Base-by-base conservation (phyloP, 176 grass and related monocot species). In the Cenchrus americanus region DNA sequence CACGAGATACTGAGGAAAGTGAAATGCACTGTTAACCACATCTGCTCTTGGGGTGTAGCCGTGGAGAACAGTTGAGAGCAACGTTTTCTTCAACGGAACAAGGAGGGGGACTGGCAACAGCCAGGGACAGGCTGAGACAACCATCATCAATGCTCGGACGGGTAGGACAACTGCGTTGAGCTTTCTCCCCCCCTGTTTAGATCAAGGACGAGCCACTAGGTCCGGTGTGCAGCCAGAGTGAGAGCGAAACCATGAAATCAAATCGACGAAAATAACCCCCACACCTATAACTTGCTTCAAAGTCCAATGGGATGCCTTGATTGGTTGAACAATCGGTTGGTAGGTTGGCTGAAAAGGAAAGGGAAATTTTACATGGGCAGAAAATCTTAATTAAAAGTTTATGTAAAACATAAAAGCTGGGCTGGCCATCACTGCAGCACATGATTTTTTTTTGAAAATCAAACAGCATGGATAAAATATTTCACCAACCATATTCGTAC, bases 91-190 rank as follows among this genome's bases (percentile, higher is more conserved):
- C 15, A 6, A 10, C 5, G 2, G 13, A 66, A 27, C 23, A 22
- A 24, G 8, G 1, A 21, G 1, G 14, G 37, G 22, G 49, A 70
- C 21, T 41, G 24, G 32, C 73, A 77, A 83, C 51, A 78, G 62
- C 18, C 65, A 70, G 21, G 19, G 15, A 46, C 55, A 88, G 13
- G 44, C 15, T 49, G 26, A 80, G 46, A 66, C 24, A 74, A 66
- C 50, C 26, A 66, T 51, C 77, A 66, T 53, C 27, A 40, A 15
- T 66, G 77, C 77, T 67, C 67, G 61, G 62, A 79, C 14, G n/a
- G n/a, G 23, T 18, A 9, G 1, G 59, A 24, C 61, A 52, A 65
- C 54, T 19, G 43, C 27, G 57, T 57, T 78, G 75, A 62, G 75
- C 41, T 78, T 47, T 44, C 68, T 21, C 42, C 15, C 32, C 10